Base-by-base conservation (phyloP, 805 yeast species). In the Yamadazyma scolyti region DNA sequence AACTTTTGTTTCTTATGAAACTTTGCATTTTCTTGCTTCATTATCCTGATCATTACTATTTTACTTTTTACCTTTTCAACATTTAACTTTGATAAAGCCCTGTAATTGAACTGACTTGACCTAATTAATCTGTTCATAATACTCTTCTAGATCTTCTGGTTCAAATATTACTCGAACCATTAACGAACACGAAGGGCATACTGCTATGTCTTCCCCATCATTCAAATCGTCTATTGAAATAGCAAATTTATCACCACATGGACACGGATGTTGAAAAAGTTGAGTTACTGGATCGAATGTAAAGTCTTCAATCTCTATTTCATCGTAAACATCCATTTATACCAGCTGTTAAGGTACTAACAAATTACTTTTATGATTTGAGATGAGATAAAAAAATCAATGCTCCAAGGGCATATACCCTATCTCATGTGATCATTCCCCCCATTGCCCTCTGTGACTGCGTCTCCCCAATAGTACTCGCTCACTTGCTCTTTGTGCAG, bases 301-400 rank as follows among this genome's bases (percentile, higher is more conserved):
- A 79, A 93, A 89, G 56, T 93, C 98, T 58, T 93, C 98, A 31
- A 93, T 93, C 66, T 93, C 98, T 34, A 93, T 80, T 54, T 93
- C 94, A 58, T 93, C 98, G 59, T 93, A 93, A 20, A 80, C 72
- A 42, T 79, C 80, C 68, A 79, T 73, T 42, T 9, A 6, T 22
- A 22, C n/a, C 7, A n/a, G 24, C n/a, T 15, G n/a, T n/a, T n/a
- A n/a, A n/a, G 12, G 15, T 27, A 18, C 14, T 20, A 4, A 16
- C 11, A 4, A 11, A 20, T 6, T 20, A 19, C 8, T 11, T 11
- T 20, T 21, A 15, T 8, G 31, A 12, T 14, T 20, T n/a, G 19
- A 7, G 31, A 6, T 14, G n/a, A n/a, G n/a, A n/a, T n/a, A n/a
- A n/a, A n/a, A n/a, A n/a, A n/a, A n/a, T n/a, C n/a, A n/a, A n/a